These are phyloP conservation scores for Apiospora saccharicola DNA, from an alignment of 2,329 filamentous ascomycete species.

Conservation along the genomic window DNA sequence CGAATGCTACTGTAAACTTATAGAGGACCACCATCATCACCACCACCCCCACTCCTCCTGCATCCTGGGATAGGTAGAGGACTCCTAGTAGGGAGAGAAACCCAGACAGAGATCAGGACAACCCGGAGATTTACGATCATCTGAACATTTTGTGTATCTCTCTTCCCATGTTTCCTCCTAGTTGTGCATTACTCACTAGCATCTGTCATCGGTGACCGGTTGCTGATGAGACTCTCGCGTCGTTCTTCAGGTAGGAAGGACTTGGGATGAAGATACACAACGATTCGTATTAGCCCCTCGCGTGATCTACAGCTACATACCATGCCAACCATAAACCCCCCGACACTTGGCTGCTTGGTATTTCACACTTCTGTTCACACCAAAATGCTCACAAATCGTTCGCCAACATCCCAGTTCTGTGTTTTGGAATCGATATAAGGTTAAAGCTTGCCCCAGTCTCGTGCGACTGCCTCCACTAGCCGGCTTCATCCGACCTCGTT, in stretches of 20 bases:
- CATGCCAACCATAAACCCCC: neutral
- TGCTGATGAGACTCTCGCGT: neutral
- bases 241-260: neutral
- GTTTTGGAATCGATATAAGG: constrained; percentile 17
- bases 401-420: constrained; percentile 1
- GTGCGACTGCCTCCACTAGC: constrained; percentile 16
- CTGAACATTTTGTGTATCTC: neutral
- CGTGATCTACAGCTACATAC: constrained; percentile 3
- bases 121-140: neutral
- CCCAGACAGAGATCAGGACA: neutral
- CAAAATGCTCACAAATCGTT: constrained; percentile 11
- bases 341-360: neutral
- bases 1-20: constrained; percentile 6
- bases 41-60: neutral
- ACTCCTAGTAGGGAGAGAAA: neutral
- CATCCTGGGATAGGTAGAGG: neutral
- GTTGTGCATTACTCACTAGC: neutral
- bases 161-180: neutral
- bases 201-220: neutral
- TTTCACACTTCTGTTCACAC: neutral
- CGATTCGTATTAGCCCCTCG: neutral
- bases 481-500: constrained; percentile 9
- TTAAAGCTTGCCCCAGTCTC: constrained; percentile 20
- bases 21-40: neutral
- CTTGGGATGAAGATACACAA: neutral